Conservation (phyloP, 164 flowering plant genomes). For the Cinnamomum micranthum region DNA sequence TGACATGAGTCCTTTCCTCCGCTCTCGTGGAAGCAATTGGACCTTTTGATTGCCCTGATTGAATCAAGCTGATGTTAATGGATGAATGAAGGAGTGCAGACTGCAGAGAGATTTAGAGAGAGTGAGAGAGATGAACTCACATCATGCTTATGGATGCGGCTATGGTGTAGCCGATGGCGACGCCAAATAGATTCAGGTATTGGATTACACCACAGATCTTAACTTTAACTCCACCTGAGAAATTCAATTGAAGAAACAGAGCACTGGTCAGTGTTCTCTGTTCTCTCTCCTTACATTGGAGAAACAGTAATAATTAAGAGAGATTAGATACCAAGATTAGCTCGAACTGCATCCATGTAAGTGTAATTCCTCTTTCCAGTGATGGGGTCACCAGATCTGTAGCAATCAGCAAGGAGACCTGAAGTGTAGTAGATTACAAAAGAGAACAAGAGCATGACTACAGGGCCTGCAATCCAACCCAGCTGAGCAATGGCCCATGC, state of each 20-base stretch:
- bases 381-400: slow-evolving; percentile 45
- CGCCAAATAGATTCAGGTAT: slow-evolving; percentile 40
- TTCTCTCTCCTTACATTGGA: not conserved
- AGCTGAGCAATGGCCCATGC: slow-evolving; percentile 70
- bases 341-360: slow-evolving; percentile 56
- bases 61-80: not conserved
- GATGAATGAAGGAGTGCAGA: not conserved
- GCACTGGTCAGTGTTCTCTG: not conserved
- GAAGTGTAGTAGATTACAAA: slow-evolving; percentile 53
- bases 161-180: slow-evolving; percentile 53
- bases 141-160: slow-evolving; percentile 58
- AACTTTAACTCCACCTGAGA: slow-evolving; percentile 40
- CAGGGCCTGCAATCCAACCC: slow-evolving; percentile 69
- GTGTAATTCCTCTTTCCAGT: slow-evolving; percentile 58
- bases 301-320: not conserved
- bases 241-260: not conserved
- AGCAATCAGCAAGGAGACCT: slow-evolving; percentile 48
- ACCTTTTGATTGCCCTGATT: slow-evolving; percentile 53
- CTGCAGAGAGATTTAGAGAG: not conserved
- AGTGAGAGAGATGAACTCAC: slow-evolving; percentile 15
- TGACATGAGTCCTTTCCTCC: slow-evolving; percentile 37
- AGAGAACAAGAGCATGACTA: slow-evolving; percentile 49
- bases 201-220: slow-evolving; percentile 43
- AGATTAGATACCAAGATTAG: slow-evolving; percentile 37
- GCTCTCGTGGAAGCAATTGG: slow-evolving; percentile 52